phyloP scores from a whole-genome alignment of 306 rosid genomes.

The Malus fusca region DNA sequence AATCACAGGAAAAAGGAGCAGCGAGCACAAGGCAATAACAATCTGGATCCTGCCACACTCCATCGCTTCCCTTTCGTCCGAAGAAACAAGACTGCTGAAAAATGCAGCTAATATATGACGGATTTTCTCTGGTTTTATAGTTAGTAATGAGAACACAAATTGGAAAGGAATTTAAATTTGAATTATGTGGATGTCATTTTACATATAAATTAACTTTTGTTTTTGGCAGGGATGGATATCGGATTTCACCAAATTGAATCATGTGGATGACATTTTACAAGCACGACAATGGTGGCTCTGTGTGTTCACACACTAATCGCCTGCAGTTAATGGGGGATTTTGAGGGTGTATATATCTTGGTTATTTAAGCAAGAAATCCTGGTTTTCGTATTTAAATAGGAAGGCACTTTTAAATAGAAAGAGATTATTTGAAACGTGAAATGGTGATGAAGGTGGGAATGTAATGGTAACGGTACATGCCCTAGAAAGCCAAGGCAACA shows the following conservation, averaged over 20 bases:
- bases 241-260: not conserved
- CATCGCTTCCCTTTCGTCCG: not conserved
- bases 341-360: not conserved
- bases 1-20: slow-evolving; percentile 32
- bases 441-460: not conserved
- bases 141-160: not conserved
- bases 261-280: not conserved
- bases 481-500: not conserved
- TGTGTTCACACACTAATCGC: not conserved
- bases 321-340: not conserved
- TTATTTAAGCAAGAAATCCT: slow-evolving; percentile 1
- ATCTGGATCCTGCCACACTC: not conserved
- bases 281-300: not conserved
- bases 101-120: not conserved
- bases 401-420: not conserved
- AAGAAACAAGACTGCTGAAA: not conserved
- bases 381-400: not conserved
- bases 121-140: not conserved
- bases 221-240: not conserved
- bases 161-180: not conserved
- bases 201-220: not conserved
- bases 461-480: not conserved
- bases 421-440: not conserved
- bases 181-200: not conserved
- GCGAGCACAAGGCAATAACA: not conserved